Conservation (phyloP, 768 basidiomycete species). For the Rhizopogon roseolus region DNA sequence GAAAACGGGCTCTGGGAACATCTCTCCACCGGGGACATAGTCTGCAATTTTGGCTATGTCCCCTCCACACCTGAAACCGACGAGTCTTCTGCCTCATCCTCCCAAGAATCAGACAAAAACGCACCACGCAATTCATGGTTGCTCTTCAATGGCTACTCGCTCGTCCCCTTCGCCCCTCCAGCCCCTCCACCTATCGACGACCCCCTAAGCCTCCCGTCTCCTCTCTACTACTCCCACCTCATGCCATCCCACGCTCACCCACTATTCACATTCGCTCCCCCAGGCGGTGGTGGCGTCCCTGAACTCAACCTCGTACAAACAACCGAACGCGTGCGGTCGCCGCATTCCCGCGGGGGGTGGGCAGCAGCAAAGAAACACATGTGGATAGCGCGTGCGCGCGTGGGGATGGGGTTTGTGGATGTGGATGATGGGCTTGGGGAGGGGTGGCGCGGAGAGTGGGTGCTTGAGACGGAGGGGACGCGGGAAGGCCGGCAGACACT, state of each 20-base stretch:
- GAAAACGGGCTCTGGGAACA: slow-evolving; percentile 66
- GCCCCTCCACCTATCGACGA: slow-evolving; percentile 45
- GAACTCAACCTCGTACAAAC: slow-evolving; percentile 43
- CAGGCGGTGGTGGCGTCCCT: slow-evolving; percentile 31
- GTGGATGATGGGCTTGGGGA: slow-evolving; percentile 43
- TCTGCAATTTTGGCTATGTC: slow-evolving; percentile 79
- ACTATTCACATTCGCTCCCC: slow-evolving; percentile 21
- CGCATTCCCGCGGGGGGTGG: slow-evolving; percentile 55
- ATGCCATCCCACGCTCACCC: slow-evolving; percentile 30
- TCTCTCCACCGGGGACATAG: slow-evolving; percentile 71
- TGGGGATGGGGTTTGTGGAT: slow-evolving; percentile 31
- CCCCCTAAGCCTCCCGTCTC: slow-evolving; percentile 63
- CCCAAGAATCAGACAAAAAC: slow-evolving; percentile 12
- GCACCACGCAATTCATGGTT: slow-evolving; percentile 52
- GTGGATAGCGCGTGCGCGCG: slow-evolving; percentile 58
- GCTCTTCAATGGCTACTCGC: slow-evolving; percentile 60
- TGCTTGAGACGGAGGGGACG: slow-evolving; percentile 77
- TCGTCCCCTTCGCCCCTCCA: slow-evolving; percentile 59
- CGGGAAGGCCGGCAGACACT: slow-evolving; percentile 54
- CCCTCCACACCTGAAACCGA: slow-evolving; percentile 36
- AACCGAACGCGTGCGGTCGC: slow-evolving; percentile 43
- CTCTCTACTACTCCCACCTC: slow-evolving; percentile 74
- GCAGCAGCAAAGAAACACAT: slow-evolving; percentile 56
- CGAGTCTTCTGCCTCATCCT: slow-evolving; percentile 6
- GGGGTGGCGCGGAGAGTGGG: slow-evolving; percentile 77